Base-by-base conservation (phyloP, 257 asterid genomes). In the Jacaranda copaia region DNA sequence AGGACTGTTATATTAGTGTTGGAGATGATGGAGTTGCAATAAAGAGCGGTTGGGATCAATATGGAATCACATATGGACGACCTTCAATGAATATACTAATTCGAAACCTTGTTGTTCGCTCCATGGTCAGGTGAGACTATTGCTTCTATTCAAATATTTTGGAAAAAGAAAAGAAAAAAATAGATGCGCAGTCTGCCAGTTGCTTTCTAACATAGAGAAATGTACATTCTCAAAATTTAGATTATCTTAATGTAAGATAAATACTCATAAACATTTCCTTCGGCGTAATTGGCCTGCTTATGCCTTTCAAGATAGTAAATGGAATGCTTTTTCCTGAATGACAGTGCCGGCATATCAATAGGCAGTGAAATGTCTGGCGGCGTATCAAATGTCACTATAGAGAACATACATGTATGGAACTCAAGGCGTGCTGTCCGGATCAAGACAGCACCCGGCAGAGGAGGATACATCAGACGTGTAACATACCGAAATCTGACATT, bases 321-420 rank as follows among this genome's bases (percentile, higher is more conserved):
- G n/a, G 36, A 42, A 25, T 40, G 40, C 35, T 13, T 51, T 39
- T 72, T 48, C 69, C 39, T 77, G 62, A 67, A 69, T 81, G 63
- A 74, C 96, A 96, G 98, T 74, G 97, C 98, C 0, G 99, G 99
- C 56, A 56, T 93, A 83, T 96, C 99, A 59, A 91, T 96, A 76
- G 99, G 99, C 76, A 96, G 98, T 61, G 99, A 96, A 84, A 96
- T 96, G 99, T 93, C 99, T 0, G 98, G 98, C 13, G 98, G 99
- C 13, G 90, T 93, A 74, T 91, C 97, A 19, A 91, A 96, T 52
- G 84, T 96, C 39, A 93, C 89, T 0, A 84, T 96, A n/a, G 97
- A 96, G 78, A 93, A 93, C 71, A 15, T 96, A 70, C 88, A 65
- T 49, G 68, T 93, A 6, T 96, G 99, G 99, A 84, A 81, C 90